Base-by-base conservation (phyloP, 805 yeast genomes). In the Candida chauliodis region DNA sequence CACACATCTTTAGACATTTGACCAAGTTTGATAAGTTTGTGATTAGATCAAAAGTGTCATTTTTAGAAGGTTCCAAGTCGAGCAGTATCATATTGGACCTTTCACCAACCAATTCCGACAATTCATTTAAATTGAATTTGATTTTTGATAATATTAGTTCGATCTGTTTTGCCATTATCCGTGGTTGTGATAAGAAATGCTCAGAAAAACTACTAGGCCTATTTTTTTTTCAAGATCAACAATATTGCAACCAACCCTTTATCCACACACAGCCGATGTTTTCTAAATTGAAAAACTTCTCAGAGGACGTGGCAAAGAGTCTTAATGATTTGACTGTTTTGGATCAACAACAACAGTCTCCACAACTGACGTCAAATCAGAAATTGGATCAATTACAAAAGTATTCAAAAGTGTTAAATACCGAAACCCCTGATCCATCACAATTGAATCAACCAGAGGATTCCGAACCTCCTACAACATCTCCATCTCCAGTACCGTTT, bases 391-490 rank as follows among this genome's bases (percentile, higher is more conserved):
- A 61, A 31, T 47, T 69, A 48, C 63, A 67, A 42, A 57, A 54
- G 22, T 60, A 58, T 22, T 45, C 57, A 19, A 56, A 51, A 37
- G 52, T 71, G 1, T 52, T 77, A 23, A 44, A 54, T 15, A 62
- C 69, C 5, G 47, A 52, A 36, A 76, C 84, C 3, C 83, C 81
- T 1, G 73, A 65, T 30, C 63, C 69, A 3, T 59, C 53, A 2
- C 71, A 64, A 2, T 51, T 77, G 41, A 55, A 60, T 0, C 78
- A 73, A 41, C 81, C 81, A 1, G 61, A 61, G 25, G 75, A 74
- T 40, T 15, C 31, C 26, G 29, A 28, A 22, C 16, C 41, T n/a
- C 25, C 27, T 17, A 24, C 33, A 27, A 43, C 36, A 26, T 30
- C 18, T 21, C 22, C 23, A 2, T 10, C 36, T 11, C 20, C 25